Base-by-base conservation (phyloP, 768 basidiomycete genomes). In the Suillus discolor region DNA sequence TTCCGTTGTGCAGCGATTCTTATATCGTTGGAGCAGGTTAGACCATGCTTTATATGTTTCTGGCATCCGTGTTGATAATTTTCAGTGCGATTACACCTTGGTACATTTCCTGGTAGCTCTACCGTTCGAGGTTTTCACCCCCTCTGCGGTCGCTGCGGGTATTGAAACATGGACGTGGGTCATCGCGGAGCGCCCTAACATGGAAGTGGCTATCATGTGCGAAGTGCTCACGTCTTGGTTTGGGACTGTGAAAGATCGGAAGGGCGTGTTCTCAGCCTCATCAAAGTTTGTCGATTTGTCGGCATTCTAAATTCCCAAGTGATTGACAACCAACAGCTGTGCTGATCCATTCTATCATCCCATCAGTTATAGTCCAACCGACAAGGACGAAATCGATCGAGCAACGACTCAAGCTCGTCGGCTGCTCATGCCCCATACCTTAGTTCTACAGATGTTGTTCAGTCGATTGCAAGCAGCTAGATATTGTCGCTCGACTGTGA, bases 141-240 rank as follows among this genome's bases (percentile, higher is more conserved):
- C 96, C 1, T 81, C 92, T 5, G 88, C 95, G 1, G 87, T 98
- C 64, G 85, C 93, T 18, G 87, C 93, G 2, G 96, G 94, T 0
- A 89, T 96, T 51, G 96, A 99, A 73, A 90, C 91, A 12, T 99
- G 97, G 97, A 94, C 92, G 4, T 98, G 96, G 96, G 84, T 97
- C 0, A 91, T 97, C 62, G 88, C 92, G 16, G 92, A 97, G 74
- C 87, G 93, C 65, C 89, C 93, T 0, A 85, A 85, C 57, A 81
- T 91, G 13, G 96, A 98, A 76, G 86, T 96, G 57, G 87, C 89
- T 2, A 77, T 98, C 23, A 91, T 98, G 84, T 81, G 87, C 6
- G 96, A 98, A 71, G 86, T 99, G 60, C 79, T 93, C 55, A 86
- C 92, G 3, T 92, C 92, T 3, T 99, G 97, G 97, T 84, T 90